A percentile compares a stretch with the other conserved stretches of the same genome.
These are phyloP conservation scores for Volvariella volvacea DNA, from an alignment of 1,284 basidiomycete species.

Conservation along the genomic window DNA sequence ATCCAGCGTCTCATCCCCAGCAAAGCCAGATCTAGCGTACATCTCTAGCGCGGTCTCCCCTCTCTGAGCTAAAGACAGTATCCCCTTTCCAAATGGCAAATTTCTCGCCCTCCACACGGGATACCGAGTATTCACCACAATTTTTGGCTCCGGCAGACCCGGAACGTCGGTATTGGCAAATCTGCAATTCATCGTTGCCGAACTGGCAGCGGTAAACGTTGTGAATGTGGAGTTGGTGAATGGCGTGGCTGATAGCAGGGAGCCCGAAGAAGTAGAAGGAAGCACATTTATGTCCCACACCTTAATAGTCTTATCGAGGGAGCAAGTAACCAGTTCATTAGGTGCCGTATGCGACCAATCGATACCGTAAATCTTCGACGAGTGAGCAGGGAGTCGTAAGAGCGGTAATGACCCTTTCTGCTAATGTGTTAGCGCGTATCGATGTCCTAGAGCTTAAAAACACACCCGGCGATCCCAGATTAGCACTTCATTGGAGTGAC, in stretches of 20 bases:
- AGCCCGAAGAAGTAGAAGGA: conserved; percentile 5
- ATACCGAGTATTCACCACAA: conserved; percentile 70
- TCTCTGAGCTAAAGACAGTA: conserved; percentile 87
- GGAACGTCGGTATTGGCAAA: conserved; percentile 2
- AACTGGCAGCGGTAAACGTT: neutral
- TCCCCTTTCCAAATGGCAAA: conserved; percentile 87
- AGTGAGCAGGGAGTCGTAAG: conserved; percentile 71
- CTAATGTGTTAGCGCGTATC: neutral
- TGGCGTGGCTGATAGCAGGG: conserved; percentile 4
- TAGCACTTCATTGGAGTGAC: conserved; percentile 77
- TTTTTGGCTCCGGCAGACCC: conserved; percentile 41
- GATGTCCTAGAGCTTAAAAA: conserved; percentile 8
- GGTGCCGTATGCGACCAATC: conserved; percentile 80
- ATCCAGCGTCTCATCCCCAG: conserved; percentile 29
- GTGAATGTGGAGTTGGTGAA: neutral
- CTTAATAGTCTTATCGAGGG: conserved; percentile 89
- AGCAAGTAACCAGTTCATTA: conserved; percentile 87
- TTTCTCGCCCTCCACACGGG: conserved; percentile 94
- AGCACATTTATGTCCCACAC: conserved; percentile 57
- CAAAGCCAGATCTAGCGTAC: conserved; percentile 40
- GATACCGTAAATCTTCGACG: conserved; percentile 89
- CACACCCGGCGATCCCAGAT: conserved; percentile 82
- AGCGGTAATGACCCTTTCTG: conserved; percentile 89
- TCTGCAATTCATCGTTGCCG: too few species aligned
- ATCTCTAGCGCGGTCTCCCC: conserved; percentile 84